A percentile compares a stretch with the other conserved stretches of the same genome.
phyloP scores from a whole-genome alignment of 345 rosid genomes.

The Streptanthus diversifolius region DNA sequence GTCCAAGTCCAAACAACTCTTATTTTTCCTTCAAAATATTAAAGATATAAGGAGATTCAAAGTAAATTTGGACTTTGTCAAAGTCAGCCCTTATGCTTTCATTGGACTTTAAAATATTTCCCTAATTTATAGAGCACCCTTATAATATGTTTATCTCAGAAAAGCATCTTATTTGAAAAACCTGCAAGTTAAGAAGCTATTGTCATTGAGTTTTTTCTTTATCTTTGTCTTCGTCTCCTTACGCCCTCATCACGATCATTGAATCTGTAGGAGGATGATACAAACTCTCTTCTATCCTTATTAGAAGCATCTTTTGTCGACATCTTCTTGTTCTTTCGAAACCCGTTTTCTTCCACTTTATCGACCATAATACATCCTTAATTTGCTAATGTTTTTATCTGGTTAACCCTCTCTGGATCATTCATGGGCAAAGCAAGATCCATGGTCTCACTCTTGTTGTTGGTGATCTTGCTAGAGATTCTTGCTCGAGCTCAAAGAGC shows the following conservation, averaged over 20 bases:
- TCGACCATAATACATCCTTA: too few species aligned
- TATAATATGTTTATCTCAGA: not conserved
- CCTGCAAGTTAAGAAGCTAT: not conserved
- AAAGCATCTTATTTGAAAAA: not conserved
- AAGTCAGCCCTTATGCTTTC: conserved; percentile 13
- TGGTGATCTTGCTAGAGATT: not conserved
- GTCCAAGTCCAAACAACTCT: not conserved
- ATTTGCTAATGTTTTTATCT: too few species aligned
- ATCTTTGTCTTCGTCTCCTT: too few species aligned
- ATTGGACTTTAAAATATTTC: not conserved
- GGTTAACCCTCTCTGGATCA: too few species aligned
- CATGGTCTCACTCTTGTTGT: not conserved
- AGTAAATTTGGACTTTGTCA: conserved; percentile 16
- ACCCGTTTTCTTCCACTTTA: too few species aligned
- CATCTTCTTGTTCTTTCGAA: too few species aligned
- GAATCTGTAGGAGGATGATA: too few species aligned
- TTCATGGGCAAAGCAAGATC: conserved; percentile 1
- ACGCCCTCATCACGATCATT: too few species aligned
- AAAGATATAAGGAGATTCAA: not conserved
- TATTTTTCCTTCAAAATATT: not conserved
- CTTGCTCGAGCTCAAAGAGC: conserved; percentile 12
- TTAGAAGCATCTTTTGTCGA: too few species aligned
- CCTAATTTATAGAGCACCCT: not conserved
- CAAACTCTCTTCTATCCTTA: too few species aligned
- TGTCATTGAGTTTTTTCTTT: not conserved